A percentile compares a stretch with the other conserved stretches of the same genome.
phyloP scores from a whole-genome alignment of 2,329 filamentous ascomycete genomes.

The Neophaeococcomyces aloes region DNA sequence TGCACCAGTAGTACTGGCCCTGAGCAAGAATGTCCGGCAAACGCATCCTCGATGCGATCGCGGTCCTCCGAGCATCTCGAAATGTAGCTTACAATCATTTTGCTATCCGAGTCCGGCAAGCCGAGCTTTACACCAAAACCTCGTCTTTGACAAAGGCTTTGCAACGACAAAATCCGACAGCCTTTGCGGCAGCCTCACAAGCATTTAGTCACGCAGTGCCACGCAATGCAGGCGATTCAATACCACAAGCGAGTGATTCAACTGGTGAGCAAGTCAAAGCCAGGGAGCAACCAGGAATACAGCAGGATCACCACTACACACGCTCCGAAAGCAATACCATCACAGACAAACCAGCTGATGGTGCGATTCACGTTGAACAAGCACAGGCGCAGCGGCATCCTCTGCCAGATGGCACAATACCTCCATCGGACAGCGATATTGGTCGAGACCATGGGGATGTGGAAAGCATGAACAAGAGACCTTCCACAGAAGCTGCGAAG shows the following conservation, averaged over 20 bases:
- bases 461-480: constrained; percentile 14
- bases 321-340: constrained; percentile 33
- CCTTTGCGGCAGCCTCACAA: constrained; percentile 11
- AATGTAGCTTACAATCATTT: constrained; percentile 56
- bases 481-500: constrained; percentile 22
- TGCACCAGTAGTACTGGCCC: not conserved
- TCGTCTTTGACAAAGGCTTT: constrained; percentile 54
- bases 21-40: constrained; percentile 40
- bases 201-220: constrained; percentile 6
- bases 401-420: constrained; percentile 43
- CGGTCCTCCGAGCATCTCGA: constrained; percentile 59
- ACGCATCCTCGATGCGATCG: constrained; percentile 60
- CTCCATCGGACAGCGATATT: constrained; percentile 20
- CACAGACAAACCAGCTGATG: constrained; percentile 27
- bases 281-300: constrained; percentile 27
- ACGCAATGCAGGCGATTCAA: not conserved
- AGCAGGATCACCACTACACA: constrained; percentile 44
- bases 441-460: constrained; percentile 14
- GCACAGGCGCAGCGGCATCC: constrained; percentile 34
- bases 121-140: constrained; percentile 53
- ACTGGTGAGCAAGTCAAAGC: not conserved
- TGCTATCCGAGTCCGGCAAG: constrained; percentile 48
- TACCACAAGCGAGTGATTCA: constrained; percentile 28
- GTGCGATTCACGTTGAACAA: constrained; percentile 37
- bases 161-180: constrained; percentile 34